These are phyloP conservation scores for Agroathelia rolfsii DNA, from an alignment of 1,284 basidiomycete species.

Conservation along the genomic window DNA sequence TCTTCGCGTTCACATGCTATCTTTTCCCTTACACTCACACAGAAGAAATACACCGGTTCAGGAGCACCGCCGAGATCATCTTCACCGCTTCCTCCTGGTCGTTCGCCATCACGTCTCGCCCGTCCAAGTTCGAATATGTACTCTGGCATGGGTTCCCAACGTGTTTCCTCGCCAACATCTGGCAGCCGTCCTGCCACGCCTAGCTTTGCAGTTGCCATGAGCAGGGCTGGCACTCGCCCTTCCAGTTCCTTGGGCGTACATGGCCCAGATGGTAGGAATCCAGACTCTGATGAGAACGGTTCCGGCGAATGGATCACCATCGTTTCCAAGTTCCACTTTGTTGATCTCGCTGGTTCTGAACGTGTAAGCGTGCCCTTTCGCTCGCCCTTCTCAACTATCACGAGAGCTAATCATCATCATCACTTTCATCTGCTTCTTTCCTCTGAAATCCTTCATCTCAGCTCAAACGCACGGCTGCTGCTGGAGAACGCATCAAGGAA, in stretches of 20 bases:
- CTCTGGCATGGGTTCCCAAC: conserved; percentile 25
- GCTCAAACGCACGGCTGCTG: conserved; percentile 88
- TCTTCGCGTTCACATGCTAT: conserved; percentile 98
- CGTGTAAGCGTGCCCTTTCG: conserved; percentile 42
- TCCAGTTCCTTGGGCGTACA: conserved; percentile 58
- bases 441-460: no score
- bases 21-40: conserved; percentile 90
- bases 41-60: conserved; percentile 70
- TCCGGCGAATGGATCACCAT: conserved; percentile 80
- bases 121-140: conserved; percentile 71
- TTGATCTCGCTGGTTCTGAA: conserved; percentile 95
- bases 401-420: no score
- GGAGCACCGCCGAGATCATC: conserved; percentile 60
- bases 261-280: conserved; percentile 37
- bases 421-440: conserved; percentile 13
- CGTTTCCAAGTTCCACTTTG: conserved; percentile 96
- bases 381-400: conserved; percentile 8
- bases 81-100: conserved; percentile 63
- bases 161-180: conserved; percentile 66
- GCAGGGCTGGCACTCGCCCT: conserved; percentile 62
- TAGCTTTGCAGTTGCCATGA: conserved; percentile 64
- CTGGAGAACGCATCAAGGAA: conserved; percentile 93
- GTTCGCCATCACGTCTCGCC: conserved; percentile 69
- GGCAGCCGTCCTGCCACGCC: conserved; percentile 68
- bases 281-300: conserved; percentile 44